Conservation (phyloP, 345 rosid species). For the Eucalyptus sp. region DNA sequence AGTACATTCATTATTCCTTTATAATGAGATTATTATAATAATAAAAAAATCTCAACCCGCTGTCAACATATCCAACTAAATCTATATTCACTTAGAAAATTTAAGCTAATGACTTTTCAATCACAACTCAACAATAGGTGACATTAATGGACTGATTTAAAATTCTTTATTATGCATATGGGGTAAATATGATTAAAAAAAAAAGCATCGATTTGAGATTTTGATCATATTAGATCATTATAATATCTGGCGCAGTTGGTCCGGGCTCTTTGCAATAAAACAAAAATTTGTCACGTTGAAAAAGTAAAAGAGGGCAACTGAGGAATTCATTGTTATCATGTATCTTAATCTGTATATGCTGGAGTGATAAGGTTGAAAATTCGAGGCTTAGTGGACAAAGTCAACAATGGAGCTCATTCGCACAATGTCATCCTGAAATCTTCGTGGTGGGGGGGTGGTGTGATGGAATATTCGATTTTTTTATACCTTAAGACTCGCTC, state of each 20-base stretch:
- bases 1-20: no score
- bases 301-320: background rate
- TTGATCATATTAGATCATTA: background rate
- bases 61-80: no score
- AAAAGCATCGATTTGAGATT: background rate
- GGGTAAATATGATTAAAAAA: no score
- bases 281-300: background rate
- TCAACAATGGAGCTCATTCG: background rate
- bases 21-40: no score
- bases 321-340: background rate
- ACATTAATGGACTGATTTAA: background rate
- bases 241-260: fast-evolving
- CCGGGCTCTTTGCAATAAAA: fast-evolving
- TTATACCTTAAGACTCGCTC: no score
- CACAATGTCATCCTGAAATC: background rate
- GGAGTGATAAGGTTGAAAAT: background rate
- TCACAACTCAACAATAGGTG: fast-evolving
- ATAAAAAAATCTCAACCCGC: no score
- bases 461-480: no score
- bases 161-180: background rate
- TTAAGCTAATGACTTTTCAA: no score
- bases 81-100: no score
- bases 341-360: background rate
- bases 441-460: fast-evolving
- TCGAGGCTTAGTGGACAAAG: background rate